Evolutionary conservation across 1,139 yeast species (phyloP).

Genomic region (Yamadazyma aaseri): DNA sequence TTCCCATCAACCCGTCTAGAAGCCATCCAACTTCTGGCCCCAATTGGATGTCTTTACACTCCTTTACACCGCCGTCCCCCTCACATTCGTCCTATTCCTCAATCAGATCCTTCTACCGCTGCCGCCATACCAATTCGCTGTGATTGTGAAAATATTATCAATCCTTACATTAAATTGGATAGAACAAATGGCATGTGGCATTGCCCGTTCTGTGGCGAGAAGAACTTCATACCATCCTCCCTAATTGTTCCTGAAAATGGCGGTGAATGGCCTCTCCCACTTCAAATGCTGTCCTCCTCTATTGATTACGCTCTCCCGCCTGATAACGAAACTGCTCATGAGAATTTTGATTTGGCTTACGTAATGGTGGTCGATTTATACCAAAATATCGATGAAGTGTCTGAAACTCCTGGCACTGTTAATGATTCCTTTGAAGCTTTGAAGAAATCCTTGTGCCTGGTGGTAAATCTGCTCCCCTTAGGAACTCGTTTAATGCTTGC

Average conservation of each 20-base stretch:
- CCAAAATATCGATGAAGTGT: constrained; percentile 26
- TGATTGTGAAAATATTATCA: constrained; percentile 28
- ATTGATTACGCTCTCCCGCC: constrained; percentile 30
- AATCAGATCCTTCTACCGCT: too few species aligned
- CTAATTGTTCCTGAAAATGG: constrained; percentile 18
- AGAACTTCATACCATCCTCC: constrained; percentile 22
- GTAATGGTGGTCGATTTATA: constrained; percentile 32
- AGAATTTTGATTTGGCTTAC: constrained; percentile 3
- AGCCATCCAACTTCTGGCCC: constrained; percentile 31
- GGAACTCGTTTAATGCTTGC: constrained; percentile 26
- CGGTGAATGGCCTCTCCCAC: constrained; percentile 28
- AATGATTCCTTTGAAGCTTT: constrained; percentile 20
- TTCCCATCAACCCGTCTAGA: constrained; percentile 45
- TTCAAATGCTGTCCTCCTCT: constrained; percentile 23
- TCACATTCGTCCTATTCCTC: constrained; percentile 8
- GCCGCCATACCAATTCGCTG: constrained; percentile 21
- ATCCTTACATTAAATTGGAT: constrained; percentile 31
- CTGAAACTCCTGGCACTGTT: too few species aligned
- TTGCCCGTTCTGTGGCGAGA: constrained; percentile 38
- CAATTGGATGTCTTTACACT: constrained; percentile 38
- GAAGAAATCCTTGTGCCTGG: constrained; percentile 16
- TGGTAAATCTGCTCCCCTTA: constrained; percentile 21
- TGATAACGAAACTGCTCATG: constrained; percentile 16
- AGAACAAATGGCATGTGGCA: constrained; percentile 35
- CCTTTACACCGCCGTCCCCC: constrained; percentile 22